These are phyloP conservation scores for Moricandia moricandioides DNA, from an alignment of 345 rosid species.

Conservation along the genomic window DNA sequence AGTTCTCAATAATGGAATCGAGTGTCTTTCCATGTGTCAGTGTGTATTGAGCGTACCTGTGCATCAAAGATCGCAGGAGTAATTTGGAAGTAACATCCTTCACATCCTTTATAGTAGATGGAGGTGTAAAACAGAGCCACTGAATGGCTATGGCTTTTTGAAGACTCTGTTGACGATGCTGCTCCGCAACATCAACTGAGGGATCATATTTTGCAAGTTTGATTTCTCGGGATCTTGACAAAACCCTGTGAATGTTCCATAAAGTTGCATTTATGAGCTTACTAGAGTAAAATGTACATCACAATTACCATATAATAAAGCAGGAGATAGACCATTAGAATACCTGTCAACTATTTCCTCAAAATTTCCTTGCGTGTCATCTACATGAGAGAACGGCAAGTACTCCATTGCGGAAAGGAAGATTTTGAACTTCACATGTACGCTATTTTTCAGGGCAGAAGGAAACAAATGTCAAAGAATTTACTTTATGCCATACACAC, in stretches of 20 bases:
- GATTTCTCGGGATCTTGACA: slow-evolving; percentile 86
- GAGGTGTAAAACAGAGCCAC: slow-evolving; percentile 98
- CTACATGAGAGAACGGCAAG: slow-evolving; percentile 66
- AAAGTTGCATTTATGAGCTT: slow-evolving; percentile 24
- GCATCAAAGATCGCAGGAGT: slow-evolving; percentile 70
- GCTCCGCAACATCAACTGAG: slow-evolving; percentile 81
- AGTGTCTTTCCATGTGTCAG: no score
- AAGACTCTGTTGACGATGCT: slow-evolving; percentile 89
- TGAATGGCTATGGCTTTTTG: slow-evolving; percentile 91
- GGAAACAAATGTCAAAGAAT: slow-evolving; percentile 23
- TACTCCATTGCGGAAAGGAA: slow-evolving; percentile 90
- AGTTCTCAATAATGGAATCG: not conserved
- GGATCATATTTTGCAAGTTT: slow-evolving; percentile 72
- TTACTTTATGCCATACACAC: slow-evolving; percentile 4
- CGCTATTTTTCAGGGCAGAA: slow-evolving; percentile 44
- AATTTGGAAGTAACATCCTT: slow-evolving; percentile 66
- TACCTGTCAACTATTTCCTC: slow-evolving; percentile 98
- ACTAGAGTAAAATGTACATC: slow-evolving; percentile 9
- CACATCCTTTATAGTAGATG: slow-evolving; percentile 70
- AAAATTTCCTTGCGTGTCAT: slow-evolving; percentile 81
- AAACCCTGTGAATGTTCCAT: slow-evolving; percentile 54
- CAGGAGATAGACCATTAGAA: slow-evolving; percentile 13
- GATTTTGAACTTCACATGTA: slow-evolving; percentile 84
- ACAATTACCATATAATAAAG: not conserved
- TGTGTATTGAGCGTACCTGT: slow-evolving; percentile 53